Base-by-base conservation (phyloP, 108 stramenopile species). In the Chaetoceros muelleri region DNA sequence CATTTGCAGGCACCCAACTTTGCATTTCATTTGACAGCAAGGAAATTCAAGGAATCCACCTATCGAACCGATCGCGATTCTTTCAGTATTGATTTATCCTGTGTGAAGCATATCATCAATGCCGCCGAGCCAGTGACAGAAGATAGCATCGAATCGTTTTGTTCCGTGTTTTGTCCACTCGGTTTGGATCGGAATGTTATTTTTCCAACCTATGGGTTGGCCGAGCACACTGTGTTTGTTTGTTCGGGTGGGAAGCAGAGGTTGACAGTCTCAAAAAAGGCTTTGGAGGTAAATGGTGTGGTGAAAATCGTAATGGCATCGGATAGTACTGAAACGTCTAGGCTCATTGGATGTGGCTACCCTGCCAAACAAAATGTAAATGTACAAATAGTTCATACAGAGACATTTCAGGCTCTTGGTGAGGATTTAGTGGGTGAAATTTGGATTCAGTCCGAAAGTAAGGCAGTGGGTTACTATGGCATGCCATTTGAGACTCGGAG, bases 1-100 rank as follows among this genome's bases (percentile, higher is more conserved):
- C 99, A 98, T 64, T 63, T 95, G n/a, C 99, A 96, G 60, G 91
- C 95, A 10, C 99, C 99, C 17, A 97, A 98, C 64, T 99, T 98
- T 67, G 96, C 92, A 10, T 99, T 94, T 69, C 85, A 80, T 25
- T 67, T 99, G 55, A 79, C 81, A 22, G 80, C 92, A 19, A 86
- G 96, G 3, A 99, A 99, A 63, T 95, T 85, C 53, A 48, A 72
- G 34, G 27, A 67, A 8, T 57, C 71, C 44, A 40, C 67, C 30
- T 77, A 67, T 52, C n/a, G n/a, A n/a, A n/a, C n/a, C n/a, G n/a
- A n/a, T n/a, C n/a, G n/a, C n/a, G 57, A 49, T 17, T 69, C 69
- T 34, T 73, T 63, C 21, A 44, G 59, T 3, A 54, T 97, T 44
- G 82, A 94, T 52, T 76, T 99, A 56, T 73, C 74, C 24, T 74